Evolutionary conservation across 2,329 filamentous ascomycete species (phyloP), one percentile per base, ranked within the genome.

Genomic region (Fusarium nelsonii): DNA sequence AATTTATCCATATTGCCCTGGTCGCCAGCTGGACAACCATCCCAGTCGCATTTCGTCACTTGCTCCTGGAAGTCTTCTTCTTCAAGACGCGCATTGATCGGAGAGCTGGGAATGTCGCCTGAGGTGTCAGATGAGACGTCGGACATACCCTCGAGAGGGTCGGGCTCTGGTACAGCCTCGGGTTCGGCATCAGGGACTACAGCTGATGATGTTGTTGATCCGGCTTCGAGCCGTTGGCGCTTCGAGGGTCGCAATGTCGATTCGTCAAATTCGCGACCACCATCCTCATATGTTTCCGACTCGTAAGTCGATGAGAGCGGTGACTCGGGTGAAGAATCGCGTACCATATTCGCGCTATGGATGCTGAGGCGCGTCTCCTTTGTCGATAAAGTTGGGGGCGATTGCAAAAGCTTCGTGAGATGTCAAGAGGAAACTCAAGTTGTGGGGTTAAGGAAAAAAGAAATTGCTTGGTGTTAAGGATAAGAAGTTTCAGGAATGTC

Each of bases 121-220:
- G 92, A 94, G 50, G 92, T 97, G 80, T 99, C 96, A 54, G 92
- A 93, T 9, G 94, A 97, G 63, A 98, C 90, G 55, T 94, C 92
- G 52, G 88, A 88, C 81, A 87, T 81, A 72, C 83, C 84, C 63
- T 87, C 85, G 43, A 88, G 81, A 71, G 86, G 79, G 78, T 89
- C 79, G 63, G 85, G 78, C 52, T 84, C 81, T 14, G 81, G 81
- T 4, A 83, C 82, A 10, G 81, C 76, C 44, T 86, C 84, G 49
- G 79, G 78, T 56, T 84, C 83, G 28, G 76, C 78, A 23, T 81
- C 80, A 32, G 76, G 78, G 48, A 82, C 76, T 12, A 81, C 76
- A 16, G 83, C 81, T 0, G 84, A 82, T 12, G 83, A 83, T 11
- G 82, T 80, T 26, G 80, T 82, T 26, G 83, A 84, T 28, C 80